phyloP scores from a whole-genome alignment of 108 stramenopile genomes.

The Ochromonas danica region DNA sequence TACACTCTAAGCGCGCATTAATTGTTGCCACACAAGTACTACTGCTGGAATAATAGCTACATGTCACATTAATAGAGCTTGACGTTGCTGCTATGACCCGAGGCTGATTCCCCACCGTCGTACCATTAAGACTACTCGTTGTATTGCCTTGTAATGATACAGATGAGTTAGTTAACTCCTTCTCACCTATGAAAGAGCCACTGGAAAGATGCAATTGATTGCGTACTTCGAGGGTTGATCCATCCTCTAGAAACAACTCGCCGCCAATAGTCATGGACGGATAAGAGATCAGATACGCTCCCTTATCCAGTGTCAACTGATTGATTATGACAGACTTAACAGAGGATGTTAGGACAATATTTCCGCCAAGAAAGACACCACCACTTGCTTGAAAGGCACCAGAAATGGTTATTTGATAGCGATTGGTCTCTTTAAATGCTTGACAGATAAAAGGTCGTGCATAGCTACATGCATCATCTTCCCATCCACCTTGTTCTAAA shows the following conservation, averaged over 20 bases:
- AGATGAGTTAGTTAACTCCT: too few species aligned
- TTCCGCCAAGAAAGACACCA: neutral
- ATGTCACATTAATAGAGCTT: too few species aligned
- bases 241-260: neutral
- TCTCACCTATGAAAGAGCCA: too few species aligned
- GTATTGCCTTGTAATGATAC: too few species aligned
- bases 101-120: too few species aligned
- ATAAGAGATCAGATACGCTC: too few species aligned
- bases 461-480: neutral
- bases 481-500: slow-evolving; percentile 28
- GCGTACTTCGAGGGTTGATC: neutral
- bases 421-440: neutral
- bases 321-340: neutral
- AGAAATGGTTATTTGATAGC: neutral
- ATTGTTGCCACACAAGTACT: too few species aligned
- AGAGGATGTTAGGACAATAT: neutral
- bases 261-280: neutral
- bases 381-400: neutral
- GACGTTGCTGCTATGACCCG: too few species aligned
- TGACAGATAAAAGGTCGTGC: slow-evolving; percentile 16
- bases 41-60: too few species aligned
- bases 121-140: too few species aligned
- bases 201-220: neutral
- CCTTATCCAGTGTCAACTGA: too few species aligned
- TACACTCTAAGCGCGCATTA: too few species aligned